Base-by-base conservation (phyloP, 129 eudicot genomes). In the Calendula officinalis region DNA sequence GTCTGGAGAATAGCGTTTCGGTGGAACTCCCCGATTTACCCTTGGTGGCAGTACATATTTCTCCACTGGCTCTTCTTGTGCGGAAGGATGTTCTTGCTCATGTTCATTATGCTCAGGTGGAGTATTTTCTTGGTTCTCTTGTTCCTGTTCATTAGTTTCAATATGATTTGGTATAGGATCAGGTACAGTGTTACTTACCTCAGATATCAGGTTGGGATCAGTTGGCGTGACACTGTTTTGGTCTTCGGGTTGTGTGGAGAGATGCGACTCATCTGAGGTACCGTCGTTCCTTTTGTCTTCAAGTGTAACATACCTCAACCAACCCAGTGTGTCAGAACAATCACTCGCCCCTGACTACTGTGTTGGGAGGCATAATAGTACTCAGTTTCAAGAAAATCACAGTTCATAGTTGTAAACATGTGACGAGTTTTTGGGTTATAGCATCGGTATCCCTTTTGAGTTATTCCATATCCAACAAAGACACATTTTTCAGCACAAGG, bases 261-360 rank as follows among this genome's bases (percentile, higher is more conserved):
- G 49, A 44, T 44, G 49, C 3, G 49, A 44, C 49, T 44, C 49
- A n/a, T 48, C 10, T 48, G 30, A 44, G 49, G 49, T 44, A 48
- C 2, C 13, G 30, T 48, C 15, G 17, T 16, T 14, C 3, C 54
- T 48, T 15, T 16, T 7, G 16, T 48, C 54, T 48, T 15, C 30
- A 48, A 15, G 13, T 48, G 54, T 7, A 48, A 14, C 54, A 48
- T 48, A 48, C 13, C 7, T 48, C 54, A 48, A 48, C 54, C 54
- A 48, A 48, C 16, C 16, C n/a, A 54, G 60, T 54, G 60, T 27
- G 39, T 54, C 39, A 44, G 4, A 5, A 22, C 36, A 17, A 7
- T 54, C 37, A 15, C 60, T 54, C 60, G 17, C 60, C 60, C 60
- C 60, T 54, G 39, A 54, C 60, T 15, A 54, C 60, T 54, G 39